Conservation (phyloP, 176 grass and related monocot genomes). For the Triticum dicoccoides region DNA sequence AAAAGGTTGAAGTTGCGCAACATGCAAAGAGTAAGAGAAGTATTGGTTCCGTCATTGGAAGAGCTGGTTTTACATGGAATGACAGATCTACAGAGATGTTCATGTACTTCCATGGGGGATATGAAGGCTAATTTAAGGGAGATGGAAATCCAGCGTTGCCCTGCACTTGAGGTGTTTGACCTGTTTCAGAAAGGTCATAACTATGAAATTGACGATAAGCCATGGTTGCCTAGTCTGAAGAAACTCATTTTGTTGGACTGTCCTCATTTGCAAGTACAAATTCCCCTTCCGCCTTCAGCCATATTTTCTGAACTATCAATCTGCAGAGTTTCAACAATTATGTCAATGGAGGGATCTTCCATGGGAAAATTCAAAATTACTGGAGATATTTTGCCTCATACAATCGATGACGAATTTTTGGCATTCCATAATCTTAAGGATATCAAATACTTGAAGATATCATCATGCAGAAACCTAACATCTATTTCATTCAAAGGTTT, state of each 20-base stretch:
- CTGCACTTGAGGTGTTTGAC: not conserved
- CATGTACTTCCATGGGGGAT: not conserved
- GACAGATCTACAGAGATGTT: constrained; percentile 1
- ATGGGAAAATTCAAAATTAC: not conserved
- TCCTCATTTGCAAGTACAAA: not conserved
- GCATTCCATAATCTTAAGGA: too few relatives aligned
- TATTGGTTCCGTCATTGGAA: constrained; percentile 22
- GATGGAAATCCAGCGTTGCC: not conserved
- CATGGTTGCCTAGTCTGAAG: too few relatives aligned
- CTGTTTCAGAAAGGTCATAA: not conserved
- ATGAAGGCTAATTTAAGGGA: constrained; percentile 12
- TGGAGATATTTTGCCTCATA: not conserved
- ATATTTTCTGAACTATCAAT: constrained; percentile 1
- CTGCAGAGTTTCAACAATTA: not conserved
- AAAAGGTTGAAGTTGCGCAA: not conserved
- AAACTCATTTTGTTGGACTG: not conserved
- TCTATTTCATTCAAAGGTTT: constrained; percentile 17
- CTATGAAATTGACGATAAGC: too few relatives aligned
- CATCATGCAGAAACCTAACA: not conserved
- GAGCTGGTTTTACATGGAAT: not conserved
- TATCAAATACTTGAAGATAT: too few relatives aligned
- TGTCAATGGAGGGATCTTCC: not conserved
- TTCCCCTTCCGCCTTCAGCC: not conserved
- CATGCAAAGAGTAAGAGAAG: not conserved
- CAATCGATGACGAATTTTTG: not conserved